Base-by-base conservation (phyloP, 306 rosid species). In the Cicer chorassanicum region DNA sequence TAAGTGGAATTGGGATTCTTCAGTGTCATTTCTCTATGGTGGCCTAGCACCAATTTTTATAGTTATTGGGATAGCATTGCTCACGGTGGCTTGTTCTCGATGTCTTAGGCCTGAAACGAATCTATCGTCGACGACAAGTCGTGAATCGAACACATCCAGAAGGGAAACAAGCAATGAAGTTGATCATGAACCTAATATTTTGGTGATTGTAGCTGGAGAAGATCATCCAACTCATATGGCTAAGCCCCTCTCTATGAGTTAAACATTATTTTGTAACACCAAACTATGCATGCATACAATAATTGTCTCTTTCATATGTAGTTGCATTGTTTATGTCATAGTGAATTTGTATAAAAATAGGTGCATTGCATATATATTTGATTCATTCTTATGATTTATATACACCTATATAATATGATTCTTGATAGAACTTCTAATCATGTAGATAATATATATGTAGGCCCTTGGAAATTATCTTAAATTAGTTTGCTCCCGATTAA, bases 151-250 rank as follows among this genome's bases (percentile, higher is more conserved):
- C 74, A 21, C 5, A 6, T 4, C 45, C 21, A 14, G 24, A 45
- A 72, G 54, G 5, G 39, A 9, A 43, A 50, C 56, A 12, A 40
- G 6, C 18, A 38, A 40, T 3, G 21, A 16, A 57, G 6, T 1
- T 24, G 72, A 77, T 16, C 34, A 24, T 48, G 55, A 54, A 7
- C 70, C 49, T 5, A 60, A 78, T n/a, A 19, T 78, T 73, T 53
- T 82, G 82, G 82, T 82, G 3, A 82, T 78, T 6, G 70, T 82
- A 0, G 80, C 86, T 0, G 86, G 86, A 44, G 57, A 73, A 72
- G 8, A 73, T 0, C 77, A 68, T 49, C 86, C 86, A 18, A 82
- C 82, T 51, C 75, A 67, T 61, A 7, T 82, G 63, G 86, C 86
- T 13, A 61, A 68, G 8, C 77, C 76, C 4, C 55, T 78, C 15